These are phyloP conservation scores for Spencermartinsiella europaea DNA, from an alignment of 805 yeast genomes.

Conservation along the genomic window DNA sequence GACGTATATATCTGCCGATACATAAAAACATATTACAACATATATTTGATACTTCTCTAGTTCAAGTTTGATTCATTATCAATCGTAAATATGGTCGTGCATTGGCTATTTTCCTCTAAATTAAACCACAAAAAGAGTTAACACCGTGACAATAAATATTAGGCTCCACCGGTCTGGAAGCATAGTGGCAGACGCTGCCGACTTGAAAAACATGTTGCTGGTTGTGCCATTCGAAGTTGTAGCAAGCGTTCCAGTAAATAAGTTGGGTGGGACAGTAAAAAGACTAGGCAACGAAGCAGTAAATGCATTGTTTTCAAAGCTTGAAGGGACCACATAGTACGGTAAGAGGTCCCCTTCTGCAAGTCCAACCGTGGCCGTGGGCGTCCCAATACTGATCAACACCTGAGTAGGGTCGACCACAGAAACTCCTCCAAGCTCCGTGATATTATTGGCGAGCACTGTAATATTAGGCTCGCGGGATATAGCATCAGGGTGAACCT, in stretches of 20 bases:
- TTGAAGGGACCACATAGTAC: not conserved
- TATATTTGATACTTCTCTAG: too few species aligned
- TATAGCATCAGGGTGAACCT: not conserved
- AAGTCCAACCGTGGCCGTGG: not conserved
- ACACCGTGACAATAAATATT: not conserved
- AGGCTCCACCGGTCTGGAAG: too few species aligned
- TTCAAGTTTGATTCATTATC: too few species aligned
- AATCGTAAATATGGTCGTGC: too few species aligned
- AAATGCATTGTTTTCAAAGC: not conserved
- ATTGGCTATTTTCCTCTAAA: too few species aligned
- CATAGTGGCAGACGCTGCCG: not conserved
- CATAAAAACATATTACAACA: too few species aligned
- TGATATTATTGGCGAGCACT: conserved; percentile 1
- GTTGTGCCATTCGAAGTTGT: not conserved
- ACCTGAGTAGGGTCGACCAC: not conserved
- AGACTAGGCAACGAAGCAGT: not conserved
- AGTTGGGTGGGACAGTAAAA: not conserved
- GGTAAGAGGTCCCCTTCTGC: not conserved
- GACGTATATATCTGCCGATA: too few species aligned
- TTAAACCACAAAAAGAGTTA: too few species aligned
- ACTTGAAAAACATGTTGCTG: not conserved
- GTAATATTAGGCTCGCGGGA: not conserved
- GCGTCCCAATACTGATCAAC: not conserved
- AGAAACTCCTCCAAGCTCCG: conserved; percentile 1
- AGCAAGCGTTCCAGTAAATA: not conserved